Evolutionary conservation across 305 asterid genomes (phyloP), one percentile per base, ranked within the genome.

Genomic region (Rubia peregrina): DNA sequence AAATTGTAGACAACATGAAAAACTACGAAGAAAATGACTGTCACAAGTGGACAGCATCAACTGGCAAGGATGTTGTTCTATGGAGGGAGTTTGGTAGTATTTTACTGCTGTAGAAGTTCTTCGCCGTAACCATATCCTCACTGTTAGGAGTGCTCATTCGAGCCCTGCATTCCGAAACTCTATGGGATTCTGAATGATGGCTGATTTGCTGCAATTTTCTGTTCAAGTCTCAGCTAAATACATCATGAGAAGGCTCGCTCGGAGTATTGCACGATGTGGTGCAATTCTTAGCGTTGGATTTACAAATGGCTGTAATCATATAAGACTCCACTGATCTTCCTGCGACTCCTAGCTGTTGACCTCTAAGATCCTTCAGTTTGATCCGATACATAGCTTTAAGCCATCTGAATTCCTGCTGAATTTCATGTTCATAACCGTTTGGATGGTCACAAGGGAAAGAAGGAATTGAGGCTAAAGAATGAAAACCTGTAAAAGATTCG

Each of bases 351-450:
- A 72, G 72, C 60, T 75, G 78, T 38, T 76, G 80, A 82, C 82
- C 81, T 70, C 77, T 76, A 40, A 82, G 77, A 63, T 80, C 80
- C 72, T 81, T 81, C 77, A 81, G 2, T 67, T 80, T 76, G 81
- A 81, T 85, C 74, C 78, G 88, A 44, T 83, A 86, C 82, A 78
- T 85, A 14, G 86, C 85, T 76, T 70, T 88, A 41, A 81, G 83
- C 93, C 96, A 87, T 59, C 89, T 77, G 69, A 83, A 69, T 78
- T 86, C 87, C 66, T 81, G 88, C 79, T 77, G 83, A 59, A 85
- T 82, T 71, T 78, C 88, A 66, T 83, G 83, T 76, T 85, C 88
- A 24, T 64, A 53, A 67, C 85, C 72, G 57, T 77, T 77, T 43
- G 82, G 78, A 44, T 63, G 49, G 43, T 70, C 74, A 59, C 61